These are phyloP conservation scores for Melaleuca quinquenervia DNA, from an alignment of 345 rosid species.

Conservation along the genomic window DNA sequence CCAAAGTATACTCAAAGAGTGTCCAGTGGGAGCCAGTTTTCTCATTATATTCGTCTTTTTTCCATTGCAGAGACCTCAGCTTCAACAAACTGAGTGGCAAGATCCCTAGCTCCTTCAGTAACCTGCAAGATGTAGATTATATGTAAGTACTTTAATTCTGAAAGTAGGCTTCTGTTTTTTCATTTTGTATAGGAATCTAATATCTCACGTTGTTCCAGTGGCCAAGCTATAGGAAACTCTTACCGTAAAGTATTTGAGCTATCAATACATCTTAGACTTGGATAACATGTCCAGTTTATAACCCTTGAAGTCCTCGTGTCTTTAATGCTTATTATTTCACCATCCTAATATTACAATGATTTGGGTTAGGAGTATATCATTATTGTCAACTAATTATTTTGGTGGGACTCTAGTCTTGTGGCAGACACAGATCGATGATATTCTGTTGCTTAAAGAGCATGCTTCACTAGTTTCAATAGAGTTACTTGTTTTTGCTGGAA, in stretches of 20 bases:
- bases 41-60: neutral
- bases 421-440: neutral
- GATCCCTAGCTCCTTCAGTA: constrained; percentile 4
- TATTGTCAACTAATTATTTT: neutral
- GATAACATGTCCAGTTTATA: neutral
- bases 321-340: neutral
- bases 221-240: neutral
- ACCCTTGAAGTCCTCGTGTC: neutral
- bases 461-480: neutral
- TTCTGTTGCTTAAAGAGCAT: neutral
- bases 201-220: neutral
- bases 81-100: constrained; percentile 29
- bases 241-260: neutral
- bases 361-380: neutral
- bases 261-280: neutral
- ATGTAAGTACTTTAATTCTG: neutral
- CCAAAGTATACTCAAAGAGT: neutral
- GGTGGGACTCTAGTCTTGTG: neutral
- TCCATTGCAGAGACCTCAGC: constrained; percentile 30
- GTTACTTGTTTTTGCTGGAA: neutral
- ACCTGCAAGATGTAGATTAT: neutral
- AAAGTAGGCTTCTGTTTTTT: neutral
- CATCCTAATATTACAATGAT: neutral
- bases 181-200: neutral
- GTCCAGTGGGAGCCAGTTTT: neutral